Conservation (phyloP, 202 grass and related monocot genomes). For the Cymbopogon flexuosus region DNA sequence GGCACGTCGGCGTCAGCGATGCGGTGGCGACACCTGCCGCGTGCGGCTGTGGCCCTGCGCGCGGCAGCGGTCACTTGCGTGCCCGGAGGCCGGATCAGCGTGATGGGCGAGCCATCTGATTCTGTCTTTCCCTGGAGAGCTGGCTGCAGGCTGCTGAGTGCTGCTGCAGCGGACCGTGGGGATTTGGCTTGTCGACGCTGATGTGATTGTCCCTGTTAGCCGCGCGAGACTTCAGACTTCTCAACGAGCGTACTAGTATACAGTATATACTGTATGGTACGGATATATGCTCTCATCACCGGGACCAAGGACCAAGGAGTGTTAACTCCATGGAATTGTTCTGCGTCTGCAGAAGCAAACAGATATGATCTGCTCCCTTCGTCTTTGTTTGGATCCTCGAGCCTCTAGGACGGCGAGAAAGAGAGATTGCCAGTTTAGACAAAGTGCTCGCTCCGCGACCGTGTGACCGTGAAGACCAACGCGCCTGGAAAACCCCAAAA, state of each 20-base stretch:
- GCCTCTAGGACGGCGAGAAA: no score
- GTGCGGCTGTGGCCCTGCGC: not conserved
- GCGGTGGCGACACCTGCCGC: not conserved
- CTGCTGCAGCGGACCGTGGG: not conserved
- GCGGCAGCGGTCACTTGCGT: not conserved
- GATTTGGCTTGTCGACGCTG: not conserved
- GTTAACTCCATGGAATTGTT: not conserved
- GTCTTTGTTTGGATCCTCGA: no score
- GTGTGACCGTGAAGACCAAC: no score
- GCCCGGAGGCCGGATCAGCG: not conserved
- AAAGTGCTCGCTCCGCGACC: no score
- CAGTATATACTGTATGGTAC: no score
- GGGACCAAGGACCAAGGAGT: not conserved
- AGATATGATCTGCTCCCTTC: no score
- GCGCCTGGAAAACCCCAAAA: no score
- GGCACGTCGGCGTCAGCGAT: constrained; percentile 13
- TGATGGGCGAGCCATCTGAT: constrained; percentile 7
- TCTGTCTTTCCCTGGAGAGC: not conserved
- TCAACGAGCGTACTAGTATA: not conserved
- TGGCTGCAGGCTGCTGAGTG: not conserved
- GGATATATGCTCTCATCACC: no score
- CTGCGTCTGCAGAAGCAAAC: no score
- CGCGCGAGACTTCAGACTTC: not conserved
- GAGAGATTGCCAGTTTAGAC: no score
- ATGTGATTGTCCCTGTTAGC: not conserved